Conservation (phyloP, 192 early-diverging fungal species). For the Mortierella claussenii region DNA sequence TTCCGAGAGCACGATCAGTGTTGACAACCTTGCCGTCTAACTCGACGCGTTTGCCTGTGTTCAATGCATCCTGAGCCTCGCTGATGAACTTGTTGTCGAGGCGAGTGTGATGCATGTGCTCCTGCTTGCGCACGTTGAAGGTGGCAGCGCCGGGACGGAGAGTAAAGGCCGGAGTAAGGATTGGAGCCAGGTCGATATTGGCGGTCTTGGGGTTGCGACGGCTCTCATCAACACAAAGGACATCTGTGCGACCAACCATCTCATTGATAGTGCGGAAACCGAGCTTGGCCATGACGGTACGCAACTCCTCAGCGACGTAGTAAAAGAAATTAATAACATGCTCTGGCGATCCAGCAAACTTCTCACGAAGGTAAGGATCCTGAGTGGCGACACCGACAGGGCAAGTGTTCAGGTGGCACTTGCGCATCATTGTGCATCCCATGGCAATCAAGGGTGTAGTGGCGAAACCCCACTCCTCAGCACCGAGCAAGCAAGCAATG, state of each 20-base stretch:
- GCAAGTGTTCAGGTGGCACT: slow-evolving; percentile 93
- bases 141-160: slow-evolving; percentile 92
- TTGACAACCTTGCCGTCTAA: slow-evolving; percentile 82
- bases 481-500: slow-evolving; percentile 96
- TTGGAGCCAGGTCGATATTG: slow-evolving; percentile 86
- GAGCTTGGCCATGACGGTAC: slow-evolving; percentile 93
- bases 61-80: slow-evolving; percentile 78
- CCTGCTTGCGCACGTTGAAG: slow-evolving; percentile 83
- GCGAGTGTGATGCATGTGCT: slow-evolving; percentile 88
- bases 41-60: slow-evolving; percentile 63
- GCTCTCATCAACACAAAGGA: slow-evolving; percentile 80
- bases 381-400: slow-evolving; percentile 98
- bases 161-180: slow-evolving; percentile 87
- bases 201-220: slow-evolving; percentile 85
- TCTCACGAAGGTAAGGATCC: slow-evolving; percentile 91
- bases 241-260: slow-evolving; percentile 95
- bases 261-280: slow-evolving; percentile 94
- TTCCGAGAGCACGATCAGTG: slow-evolving; percentile 95
- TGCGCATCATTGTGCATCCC: slow-evolving; percentile 97
- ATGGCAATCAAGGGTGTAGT: slow-evolving; percentile 98
- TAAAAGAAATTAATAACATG: slow-evolving; percentile 99
- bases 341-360: slow-evolving; percentile 96
- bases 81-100: slow-evolving; percentile 91
- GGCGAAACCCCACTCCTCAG: slow-evolving; percentile 99
- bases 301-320: slow-evolving; percentile 95